These are phyloP conservation scores for Kentomonas sorsogonicus DNA, from an alignment of 208 protist species.

Conservation along the genomic window DNA sequence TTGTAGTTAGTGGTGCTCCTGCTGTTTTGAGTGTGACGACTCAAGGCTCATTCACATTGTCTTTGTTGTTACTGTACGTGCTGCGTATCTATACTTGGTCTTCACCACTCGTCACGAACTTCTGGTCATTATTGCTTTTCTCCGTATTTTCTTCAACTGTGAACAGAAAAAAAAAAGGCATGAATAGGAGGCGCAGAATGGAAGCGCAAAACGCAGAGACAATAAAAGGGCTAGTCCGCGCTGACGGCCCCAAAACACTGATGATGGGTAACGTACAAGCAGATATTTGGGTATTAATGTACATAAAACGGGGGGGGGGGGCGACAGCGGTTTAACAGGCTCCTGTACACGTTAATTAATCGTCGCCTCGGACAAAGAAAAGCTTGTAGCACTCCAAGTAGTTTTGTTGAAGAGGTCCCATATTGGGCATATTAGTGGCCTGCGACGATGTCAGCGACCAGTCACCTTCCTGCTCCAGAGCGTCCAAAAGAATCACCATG, in stretches of 20 bases:
- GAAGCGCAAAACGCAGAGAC: not conserved
- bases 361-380: slow-evolving; percentile 65
- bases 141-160: slow-evolving; percentile 1
- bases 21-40: no score
- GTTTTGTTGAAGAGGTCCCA: slow-evolving; percentile 47
- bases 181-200: no score
- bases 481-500: slow-evolving; percentile 81
- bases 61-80: no score
- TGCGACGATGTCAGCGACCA: slow-evolving; percentile 79
- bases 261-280: slow-evolving; percentile 8
- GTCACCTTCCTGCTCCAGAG: slow-evolving; percentile 79
- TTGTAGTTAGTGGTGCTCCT: no score
- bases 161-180: slow-evolving; percentile 11
- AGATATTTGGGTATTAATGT: slow-evolving; percentile 5
- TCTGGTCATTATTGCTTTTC: no score
- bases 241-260: not conserved
- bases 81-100: no score
- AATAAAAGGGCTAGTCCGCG: not conserved
- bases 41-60: no score
- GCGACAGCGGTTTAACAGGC: slow-evolving; percentile 3
- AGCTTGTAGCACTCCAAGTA: slow-evolving; percentile 70
- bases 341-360: slow-evolving; percentile 14
- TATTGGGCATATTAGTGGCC: slow-evolving; percentile 30
- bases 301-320: slow-evolving; percentile 12
- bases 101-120: no score